A percentile compares a stretch with the other conserved stretches of the same genome.
Evolutionary conservation across 306 rosid genomes (phyloP).

Genomic region (Castanospermum australe): DNA sequence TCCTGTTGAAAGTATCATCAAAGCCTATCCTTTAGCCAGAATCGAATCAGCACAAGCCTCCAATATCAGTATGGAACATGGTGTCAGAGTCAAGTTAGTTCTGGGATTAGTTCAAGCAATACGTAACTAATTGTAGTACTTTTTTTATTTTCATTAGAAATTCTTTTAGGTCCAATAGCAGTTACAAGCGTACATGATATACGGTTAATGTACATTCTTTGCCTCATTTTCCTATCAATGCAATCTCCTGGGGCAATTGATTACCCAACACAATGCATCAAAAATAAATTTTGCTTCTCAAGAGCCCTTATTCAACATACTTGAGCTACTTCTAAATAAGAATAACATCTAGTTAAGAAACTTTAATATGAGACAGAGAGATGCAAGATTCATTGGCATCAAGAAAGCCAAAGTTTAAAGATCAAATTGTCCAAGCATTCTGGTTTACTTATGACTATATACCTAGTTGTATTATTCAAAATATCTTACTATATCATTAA

Average conservation of each 20-base stretch:
- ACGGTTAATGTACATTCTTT: not conserved
- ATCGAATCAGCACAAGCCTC: not conserved
- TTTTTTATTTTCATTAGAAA: not conserved
- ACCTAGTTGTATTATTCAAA: not conserved
- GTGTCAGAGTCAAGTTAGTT: not conserved
- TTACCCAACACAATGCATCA: constrained; percentile 7
- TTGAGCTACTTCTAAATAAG: not conserved
- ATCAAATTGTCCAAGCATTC: not conserved
- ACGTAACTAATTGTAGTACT: not conserved
- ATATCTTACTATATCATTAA: not conserved
- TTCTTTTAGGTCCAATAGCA: not conserved
- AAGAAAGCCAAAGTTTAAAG: not conserved
- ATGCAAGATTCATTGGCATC: not conserved
- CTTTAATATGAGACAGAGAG: not conserved
- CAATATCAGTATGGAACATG: not conserved
- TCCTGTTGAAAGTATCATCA: not conserved
- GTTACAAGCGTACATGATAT: constrained; percentile 8
- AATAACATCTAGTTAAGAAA: not conserved
- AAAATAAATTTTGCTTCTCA: constrained; percentile 6
- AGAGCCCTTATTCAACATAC: not conserved
- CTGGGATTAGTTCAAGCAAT: not conserved
- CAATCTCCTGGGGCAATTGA: not conserved
- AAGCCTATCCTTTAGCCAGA: not conserved
- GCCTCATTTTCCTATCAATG: not conserved
- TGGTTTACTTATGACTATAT: not conserved